Base-by-base conservation (phyloP, 257 asterid species). In the Capsicum rhomboideum region DNA sequence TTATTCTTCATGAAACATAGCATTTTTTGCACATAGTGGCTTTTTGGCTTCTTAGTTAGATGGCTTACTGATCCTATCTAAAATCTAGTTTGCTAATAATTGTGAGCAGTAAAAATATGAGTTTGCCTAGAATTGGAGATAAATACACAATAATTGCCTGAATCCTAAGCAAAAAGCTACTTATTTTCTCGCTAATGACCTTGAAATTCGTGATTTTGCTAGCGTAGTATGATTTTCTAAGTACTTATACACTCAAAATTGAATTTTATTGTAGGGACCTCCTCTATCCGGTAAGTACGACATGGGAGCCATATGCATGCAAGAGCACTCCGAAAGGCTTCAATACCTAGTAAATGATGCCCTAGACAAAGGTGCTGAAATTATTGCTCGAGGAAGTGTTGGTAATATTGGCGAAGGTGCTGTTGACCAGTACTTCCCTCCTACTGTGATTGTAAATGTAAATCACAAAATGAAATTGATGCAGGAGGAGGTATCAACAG, bases 231-330 rank as follows among this genome's bases (percentile, higher is more conserved):
- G 42, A 37, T 87, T 83, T 55, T 54, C 58, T 40, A 28, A 59
- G n/a, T 58, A 23, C 14, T 11, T 20, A 8, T 16, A 10, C 29
- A 49, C n/a, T 74, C 58, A 80, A 85, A 72, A 85, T 86, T 54
- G 66, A 59, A 72, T 83, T 71, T 72, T 79, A 37, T 28, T 88
- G 85, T 89, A 96, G 99, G 99, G 99, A 28, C 99, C 99, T 83
- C 98, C 99, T 75, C 90, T 93, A 74, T 86, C 87, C 58, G 99
- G 97, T 52, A 96, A 93, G 88, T 93, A 94, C 82, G 99, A 96
- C 87, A 96, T 94, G 98, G 99, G 99, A 85, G 98, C 99, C 85
- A 93, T 94, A 87, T 96, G 99, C 92, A 94, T 96, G 98, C 96
- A 92, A 90, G 99, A 96, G 90, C 99, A 96, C 91, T 92, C 99